Evolutionary conservation across 2,329 filamentous ascomycete genomes (phyloP), one percentile per base, ranked within the genome.

Genomic region (Paraphaeosphaeria minitans): DNA sequence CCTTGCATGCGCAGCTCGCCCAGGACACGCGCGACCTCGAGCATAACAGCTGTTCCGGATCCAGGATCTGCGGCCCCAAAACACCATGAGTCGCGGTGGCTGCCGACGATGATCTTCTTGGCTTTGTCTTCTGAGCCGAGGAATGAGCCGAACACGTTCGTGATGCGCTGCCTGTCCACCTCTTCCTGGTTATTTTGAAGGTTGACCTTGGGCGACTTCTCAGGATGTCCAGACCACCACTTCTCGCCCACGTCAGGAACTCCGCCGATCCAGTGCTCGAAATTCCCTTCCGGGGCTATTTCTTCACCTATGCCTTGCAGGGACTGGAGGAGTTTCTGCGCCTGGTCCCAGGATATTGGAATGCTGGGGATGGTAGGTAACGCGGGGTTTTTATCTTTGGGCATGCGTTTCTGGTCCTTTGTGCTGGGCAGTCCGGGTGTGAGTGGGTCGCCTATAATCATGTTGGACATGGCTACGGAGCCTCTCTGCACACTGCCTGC

Each of bases 51-150:
- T 0, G 93, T 96, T 29, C 94, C 95, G 55, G 91, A 75, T 35
- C 93, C 92, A 1, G 95, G 91, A 69, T 95, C 91, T 0, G 88
- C 88, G 27, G 92, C 91, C 56, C 95, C 95, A 70, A 95, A 92
- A 53, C 91, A 90, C 91, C 92, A 97, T 0, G 92, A 87, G 76
- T 99, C 95, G 21, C 95, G 92, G 73, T 97, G 94, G 76, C 93
- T 97, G 53, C 95, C 95, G 56, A 99, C 85, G 57, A 97, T 89
- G 70, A 98, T 88, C 57, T 89, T 90, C 77, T 96, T 94, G 60
- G 90, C 86, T 1, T 83, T 83, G 72, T 95, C 89, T 77, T 98
- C 95, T 57, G 92, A 82, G n/a, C 95, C 95, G 13, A 83, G 80
- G 53, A 99, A 93, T 55, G 88, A 85, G 33, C 91, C 93, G 69